Evolutionary conservation across 129 eudicot genomes (phyloP), one percentile per base, ranked within the genome.

Genomic region (Artemisia annua): DNA sequence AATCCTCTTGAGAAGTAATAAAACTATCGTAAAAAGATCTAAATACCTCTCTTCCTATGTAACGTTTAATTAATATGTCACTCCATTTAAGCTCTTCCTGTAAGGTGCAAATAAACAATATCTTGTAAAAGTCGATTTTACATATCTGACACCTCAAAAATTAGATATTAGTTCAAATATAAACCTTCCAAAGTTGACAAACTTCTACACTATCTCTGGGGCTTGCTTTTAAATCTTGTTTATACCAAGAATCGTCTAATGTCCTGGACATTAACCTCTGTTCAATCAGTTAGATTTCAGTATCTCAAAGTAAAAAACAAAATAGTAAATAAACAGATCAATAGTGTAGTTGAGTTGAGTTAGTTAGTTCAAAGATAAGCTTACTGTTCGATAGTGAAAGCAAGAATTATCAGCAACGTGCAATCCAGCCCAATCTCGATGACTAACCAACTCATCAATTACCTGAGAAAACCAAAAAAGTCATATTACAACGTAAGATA

Each of bases 351-450:
- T 66, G 48, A 43, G 16, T 66, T n/a, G 39, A 56, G 61, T 55
- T 70, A 55, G 59, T 56, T 7, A 22, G 44, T 48, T 76, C 20
- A 72, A 28, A 51, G 9, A 32, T 15, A 24, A 72, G 81, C 86
- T 83, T 76, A 92, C 96, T 10, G 88, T 79, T 52, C 90, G 96
- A 82, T 89, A 89, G 57, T 93, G 98, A 85, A 93, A 93, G 83
- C 96, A 93, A 69, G 96, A 89, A 78, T 80, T 93, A 86, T 93
- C 96, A 67, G 98, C 90, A 80, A 87, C 95, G 71, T 93, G 89
- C 78, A 89, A 86, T 58, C 90, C 95, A 76, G 95, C 90, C 96
- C 96, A 93, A 58, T 87, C 88, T 69, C 87, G 82, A 28, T 64
- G n/a, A n/a, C n/a, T 71, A 13, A 73, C 57, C 57, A 85, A 53